Percentiles rank a stretch among this genome's conserved stretches.
Conservation (phyloP, 176 grass and related monocot genomes). For the Bolboschoenus planiculmis region DNA sequence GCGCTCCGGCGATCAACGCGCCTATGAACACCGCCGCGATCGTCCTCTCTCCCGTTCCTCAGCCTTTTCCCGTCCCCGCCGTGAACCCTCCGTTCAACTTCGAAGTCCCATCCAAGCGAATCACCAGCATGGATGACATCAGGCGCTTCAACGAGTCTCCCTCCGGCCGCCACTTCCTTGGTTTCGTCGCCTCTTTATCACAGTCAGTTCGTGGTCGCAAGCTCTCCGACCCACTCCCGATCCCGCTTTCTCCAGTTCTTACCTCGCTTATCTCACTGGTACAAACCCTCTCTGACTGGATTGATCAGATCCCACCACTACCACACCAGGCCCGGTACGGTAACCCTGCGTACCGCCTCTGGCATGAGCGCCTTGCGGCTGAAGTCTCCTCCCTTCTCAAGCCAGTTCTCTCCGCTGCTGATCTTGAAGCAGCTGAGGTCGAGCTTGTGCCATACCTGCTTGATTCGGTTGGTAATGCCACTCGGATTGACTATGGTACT, state of each 20-base stretch:
- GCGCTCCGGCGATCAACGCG: conserved; percentile 69
- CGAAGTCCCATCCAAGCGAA: conserved; percentile 46
- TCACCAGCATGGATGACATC: conserved; percentile 54
- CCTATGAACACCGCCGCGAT: conserved; percentile 71
- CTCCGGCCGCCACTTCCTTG: conserved; percentile 66
- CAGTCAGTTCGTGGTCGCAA: conserved; percentile 60
- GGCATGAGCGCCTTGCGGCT: conserved; percentile 58
- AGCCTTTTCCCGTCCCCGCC: conserved; percentile 44
- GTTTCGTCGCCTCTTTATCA: conserved; percentile 74
- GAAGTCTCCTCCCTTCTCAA: conserved; percentile 37
- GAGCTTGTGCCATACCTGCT: conserved; percentile 83
- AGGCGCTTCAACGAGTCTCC: conserved; percentile 49
- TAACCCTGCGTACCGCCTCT: conserved; percentile 77
- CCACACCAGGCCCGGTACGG: conserved; percentile 72
- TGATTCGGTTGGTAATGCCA: conserved; percentile 82
- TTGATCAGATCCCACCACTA: conserved; percentile 52
- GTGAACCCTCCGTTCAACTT: conserved; percentile 47
- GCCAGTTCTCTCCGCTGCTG: conserved; percentile 32
- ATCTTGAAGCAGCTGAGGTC: conserved; percentile 36
- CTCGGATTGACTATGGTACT: conserved; percentile 73
- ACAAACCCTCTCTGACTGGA: conserved; percentile 37
- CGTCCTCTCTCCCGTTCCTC: conserved; percentile 65
- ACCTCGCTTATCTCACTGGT: conserved; percentile 48
- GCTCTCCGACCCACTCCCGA: conserved; percentile 58
- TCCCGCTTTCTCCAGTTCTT: conserved; percentile 41